Evolutionary conservation across 768 basidiomycete genomes (phyloP).

Genomic region (Hericium alpestre): DNA sequence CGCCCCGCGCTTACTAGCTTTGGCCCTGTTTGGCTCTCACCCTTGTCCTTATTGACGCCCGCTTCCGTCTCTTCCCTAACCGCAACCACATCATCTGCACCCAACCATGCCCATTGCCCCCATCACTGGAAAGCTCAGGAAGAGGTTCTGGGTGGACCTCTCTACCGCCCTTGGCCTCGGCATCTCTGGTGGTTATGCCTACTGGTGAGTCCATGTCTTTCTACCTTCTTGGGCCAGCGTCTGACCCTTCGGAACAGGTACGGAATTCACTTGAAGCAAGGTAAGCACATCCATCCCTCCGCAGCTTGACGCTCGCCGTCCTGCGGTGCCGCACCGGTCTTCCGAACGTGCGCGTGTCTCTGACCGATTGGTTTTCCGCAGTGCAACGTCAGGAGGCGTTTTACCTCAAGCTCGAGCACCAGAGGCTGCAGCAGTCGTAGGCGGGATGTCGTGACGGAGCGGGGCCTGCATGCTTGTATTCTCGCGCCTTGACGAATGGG

Average conservation of each 20-base stretch:
- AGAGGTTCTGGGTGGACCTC: conserved; percentile 82
- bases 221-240: conserved; percentile 4
- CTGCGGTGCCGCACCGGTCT: conserved; percentile 1
- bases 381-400: conserved; percentile 77
- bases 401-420: conserved; percentile 77
- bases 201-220: conserved; percentile 53
- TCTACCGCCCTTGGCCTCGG: conserved; percentile 70
- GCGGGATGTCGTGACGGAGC: neutral
- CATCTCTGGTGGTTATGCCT: conserved; percentile 61
- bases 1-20: conserved; percentile 9
- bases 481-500: neutral
- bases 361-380: conserved; percentile 20
- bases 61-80: conserved; percentile 11
- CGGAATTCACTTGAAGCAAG: conserved; percentile 61
- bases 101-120: conserved; percentile 72
- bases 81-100: conserved; percentile 18
- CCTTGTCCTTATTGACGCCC: conserved; percentile 4
- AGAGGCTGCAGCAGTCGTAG: conserved; percentile 23
- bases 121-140: conserved; percentile 89
- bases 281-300: conserved; percentile 34
- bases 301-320: neutral
- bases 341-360: too few species aligned
- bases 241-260: conserved; percentile 48
- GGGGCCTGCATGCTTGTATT: neutral
- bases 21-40: conserved; percentile 13